Evolutionary conservation across 257 asterid species (phyloP), one percentile per base, ranked within the genome.

Genomic region (Plantago elongata): DNA sequence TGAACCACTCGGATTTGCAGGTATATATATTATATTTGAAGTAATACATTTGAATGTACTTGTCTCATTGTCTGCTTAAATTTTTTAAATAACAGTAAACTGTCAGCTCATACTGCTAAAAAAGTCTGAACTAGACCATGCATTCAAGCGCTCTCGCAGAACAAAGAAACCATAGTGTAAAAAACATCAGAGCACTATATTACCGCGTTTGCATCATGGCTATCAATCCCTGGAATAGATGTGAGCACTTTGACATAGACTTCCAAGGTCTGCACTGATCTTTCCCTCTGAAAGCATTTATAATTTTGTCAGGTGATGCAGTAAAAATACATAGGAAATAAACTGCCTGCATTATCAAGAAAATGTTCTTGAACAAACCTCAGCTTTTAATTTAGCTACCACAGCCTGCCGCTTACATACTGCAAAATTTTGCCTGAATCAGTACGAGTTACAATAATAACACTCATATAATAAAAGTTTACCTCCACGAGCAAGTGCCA

Each of bases 401-500:
- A 74, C 94, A 75, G 82, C 92, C 68, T 87, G 96, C 72, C 82
- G 71, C 81, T 82, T 87, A 62, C 97, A 87, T 49, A 80, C 97
- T 93, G 94, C 85, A 78, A 57, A 9, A 44, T 44, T 45, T 54
- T 22, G 46, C 16, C 27, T 60, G 49, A 40, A 58, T 56, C 37
- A 65, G 67, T 60, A 15, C 16, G 18, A 52, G 46, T 54, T 60
- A 63, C 55, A 52, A 61, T 49, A n/a, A 12, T 56, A 44, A 64
- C 0, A 9, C 9, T 27, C 54, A 71, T 66, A 27, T 63, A 45
- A n/a, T 14, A 49, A 52, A 5, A 5, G 29, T 18, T 75, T 82
- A 93, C 99, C 91, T 73, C 97, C 94, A 54, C 87, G 99, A 73
- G 95, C 95, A 71, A 77, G 94, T 57, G 95, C 88, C 47, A 93